These are phyloP conservation scores for Aspergillus quadricinctus DNA, from an alignment of 2,329 filamentous ascomycete genomes.

Conservation along the genomic window DNA sequence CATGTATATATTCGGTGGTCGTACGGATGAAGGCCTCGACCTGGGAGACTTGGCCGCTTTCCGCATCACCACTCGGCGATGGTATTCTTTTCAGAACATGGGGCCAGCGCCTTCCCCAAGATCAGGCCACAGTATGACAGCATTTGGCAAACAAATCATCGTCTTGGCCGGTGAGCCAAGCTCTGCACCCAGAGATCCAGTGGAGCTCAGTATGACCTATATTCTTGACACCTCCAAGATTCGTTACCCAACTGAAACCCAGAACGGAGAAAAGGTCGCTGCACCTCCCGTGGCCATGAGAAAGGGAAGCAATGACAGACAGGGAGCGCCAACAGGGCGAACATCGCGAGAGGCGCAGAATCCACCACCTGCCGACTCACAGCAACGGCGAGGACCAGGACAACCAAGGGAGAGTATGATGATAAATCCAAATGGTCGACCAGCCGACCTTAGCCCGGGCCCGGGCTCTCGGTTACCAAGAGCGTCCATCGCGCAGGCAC, in stretches of 20 bases:
- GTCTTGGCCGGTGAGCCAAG: conserved; percentile 93
- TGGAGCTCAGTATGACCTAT: conserved; percentile 84
- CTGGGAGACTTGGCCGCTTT: conserved; percentile 89
- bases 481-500: conserved; percentile 55
- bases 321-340: conserved; percentile 36
- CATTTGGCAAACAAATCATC: conserved; percentile 85
- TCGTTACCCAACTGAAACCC: conserved; percentile 78
- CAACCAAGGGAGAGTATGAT: conserved; percentile 42
- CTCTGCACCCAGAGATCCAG: conserved; percentile 72
- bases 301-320: conserved; percentile 44
- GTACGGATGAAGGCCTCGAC: conserved; percentile 88
- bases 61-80: conserved; percentile 74
- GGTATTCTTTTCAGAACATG: conserved; percentile 99
- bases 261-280: conserved; percentile 35
- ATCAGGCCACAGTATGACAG: conserved; percentile 97
- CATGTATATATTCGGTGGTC: conserved; percentile 98
- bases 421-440: conserved; percentile 23
- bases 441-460: conserved; percentile 30
- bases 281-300: conserved; percentile 33
- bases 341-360: conserved; percentile 42
- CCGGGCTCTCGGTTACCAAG: conserved; percentile 56
- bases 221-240: conserved; percentile 94
- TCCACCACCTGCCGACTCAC: conserved; percentile 31
- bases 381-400: conserved; percentile 33
- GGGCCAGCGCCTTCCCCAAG: conserved; percentile 88